phyloP scores from a whole-genome alignment of 192 early-diverging fungal genomes.

The Backusella tuberculispora region DNA sequence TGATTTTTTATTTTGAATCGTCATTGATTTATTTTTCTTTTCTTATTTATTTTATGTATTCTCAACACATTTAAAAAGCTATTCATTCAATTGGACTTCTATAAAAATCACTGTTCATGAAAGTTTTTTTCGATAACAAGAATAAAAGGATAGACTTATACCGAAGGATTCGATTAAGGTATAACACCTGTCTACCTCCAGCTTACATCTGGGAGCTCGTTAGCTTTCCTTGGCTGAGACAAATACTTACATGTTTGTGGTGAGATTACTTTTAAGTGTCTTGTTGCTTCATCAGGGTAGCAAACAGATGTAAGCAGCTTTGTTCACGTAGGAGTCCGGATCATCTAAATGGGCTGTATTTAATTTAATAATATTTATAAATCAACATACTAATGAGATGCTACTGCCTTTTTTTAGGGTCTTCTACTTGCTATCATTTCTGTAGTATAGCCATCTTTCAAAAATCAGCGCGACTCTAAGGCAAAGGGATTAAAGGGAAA shows the following conservation, averaged over 20 bases:
- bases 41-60: no score
- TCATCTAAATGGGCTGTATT: not conserved
- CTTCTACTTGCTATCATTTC: no score
- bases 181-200: not conserved
- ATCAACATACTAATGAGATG: no score
- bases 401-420: no score
- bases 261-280: not conserved
- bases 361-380: no score
- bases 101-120: not conserved
- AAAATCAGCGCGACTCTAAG: no score
- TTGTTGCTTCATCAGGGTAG: not conserved
- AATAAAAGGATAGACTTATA: not conserved
- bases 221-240: slow-evolving; percentile 7
- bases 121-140: not conserved
- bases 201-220: not conserved
- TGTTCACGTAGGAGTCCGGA: not conserved
- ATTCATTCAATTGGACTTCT: no score
- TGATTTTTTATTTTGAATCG: no score
- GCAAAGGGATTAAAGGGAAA: no score
- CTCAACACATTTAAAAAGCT: no score
- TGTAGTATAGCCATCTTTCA: no score
- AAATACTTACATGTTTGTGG: not conserved
- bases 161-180: not conserved
- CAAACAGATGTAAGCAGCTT: slow-evolving; percentile 1
- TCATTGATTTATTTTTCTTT: no score